A percentile compares a stretch with the other conserved stretches of the same genome.
phyloP scores from a whole-genome alignment of 202 grass and related monocot genomes.

The Setaria italica region DNA sequence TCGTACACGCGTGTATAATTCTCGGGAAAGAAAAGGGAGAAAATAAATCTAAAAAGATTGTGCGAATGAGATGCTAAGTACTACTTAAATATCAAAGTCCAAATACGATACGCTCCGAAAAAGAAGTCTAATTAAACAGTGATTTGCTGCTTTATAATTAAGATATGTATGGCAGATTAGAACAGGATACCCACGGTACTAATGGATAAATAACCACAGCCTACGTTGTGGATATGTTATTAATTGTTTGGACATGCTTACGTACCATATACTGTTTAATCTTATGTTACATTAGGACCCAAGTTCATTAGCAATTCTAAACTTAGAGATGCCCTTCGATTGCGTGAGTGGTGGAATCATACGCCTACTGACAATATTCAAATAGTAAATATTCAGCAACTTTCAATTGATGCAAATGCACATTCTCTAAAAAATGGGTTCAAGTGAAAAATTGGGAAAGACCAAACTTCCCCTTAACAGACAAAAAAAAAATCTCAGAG shows the following conservation, averaged over 20 bases:
- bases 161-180: constrained; percentile 27
- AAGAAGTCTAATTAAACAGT: constrained; percentile 27
- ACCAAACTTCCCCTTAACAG: neutral
- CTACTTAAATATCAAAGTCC: neutral
- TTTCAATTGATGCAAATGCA: neutral
- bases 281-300: neutral
- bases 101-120: constrained; percentile 27
- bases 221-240: neutral
- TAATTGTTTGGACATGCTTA: neutral
- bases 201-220: neutral
- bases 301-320: neutral
- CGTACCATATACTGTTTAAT: neutral
- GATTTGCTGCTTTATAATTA: constrained; percentile 14
- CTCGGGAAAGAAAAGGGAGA: neutral
- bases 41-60: neutral
- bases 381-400: constrained; percentile 1
- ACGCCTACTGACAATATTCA: neutral
- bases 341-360: neutral
- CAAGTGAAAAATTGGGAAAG: neutral
- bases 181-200: constrained; percentile 20
- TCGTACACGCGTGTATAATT: neutral
- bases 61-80: constrained; percentile 37
- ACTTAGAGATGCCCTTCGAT: neutral
- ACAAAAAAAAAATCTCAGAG: neutral
- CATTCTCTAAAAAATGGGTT: neutral